phyloP scores from a whole-genome alignment of 1,284 basidiomycete species.

The Cystobasidium pallidum region DNA sequence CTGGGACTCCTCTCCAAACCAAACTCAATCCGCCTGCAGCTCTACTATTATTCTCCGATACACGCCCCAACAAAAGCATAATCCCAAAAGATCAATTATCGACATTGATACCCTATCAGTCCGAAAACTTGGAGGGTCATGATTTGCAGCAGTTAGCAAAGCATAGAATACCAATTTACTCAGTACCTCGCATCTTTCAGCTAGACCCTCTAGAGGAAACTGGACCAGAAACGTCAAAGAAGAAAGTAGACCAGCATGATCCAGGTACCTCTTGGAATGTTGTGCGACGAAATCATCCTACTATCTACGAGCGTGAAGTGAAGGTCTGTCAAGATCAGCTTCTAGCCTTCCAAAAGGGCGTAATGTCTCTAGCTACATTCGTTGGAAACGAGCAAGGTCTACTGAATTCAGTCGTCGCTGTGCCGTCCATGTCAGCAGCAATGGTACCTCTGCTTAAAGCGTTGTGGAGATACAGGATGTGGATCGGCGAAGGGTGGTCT shows the following conservation, averaged over 20 bases:
- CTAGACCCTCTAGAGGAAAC: neutral
- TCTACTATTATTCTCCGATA: neutral
- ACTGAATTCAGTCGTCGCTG: neutral
- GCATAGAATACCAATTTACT: slow-evolving; percentile 29
- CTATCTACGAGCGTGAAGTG: slow-evolving; percentile 9
- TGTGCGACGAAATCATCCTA: neutral
- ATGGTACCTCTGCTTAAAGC: slow-evolving; percentile 30
- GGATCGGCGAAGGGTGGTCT: slow-evolving; percentile 38
- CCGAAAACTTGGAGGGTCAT: neutral
- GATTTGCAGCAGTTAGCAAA: neutral
- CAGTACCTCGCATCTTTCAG: slow-evolving; percentile 12
- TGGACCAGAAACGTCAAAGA: too few relatives aligned
- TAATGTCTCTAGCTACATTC: neutral
- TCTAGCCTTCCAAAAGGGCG: slow-evolving; percentile 1
- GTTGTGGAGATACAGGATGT: slow-evolving; percentile 36
- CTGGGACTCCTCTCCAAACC: neutral
- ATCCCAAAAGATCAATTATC: slow-evolving; percentile 8
- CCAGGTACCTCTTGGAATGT: neutral
- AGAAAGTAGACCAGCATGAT: neutral
- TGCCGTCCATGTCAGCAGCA: slow-evolving; percentile 2
- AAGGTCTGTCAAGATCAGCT: neutral
- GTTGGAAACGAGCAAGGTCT: neutral
- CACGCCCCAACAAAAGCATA: neutral
- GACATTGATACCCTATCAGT: neutral
- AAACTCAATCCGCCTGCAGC: neutral